Conservation (phyloP, 352 stramenopile species). For the Globisporangium takayamanum region DNA sequence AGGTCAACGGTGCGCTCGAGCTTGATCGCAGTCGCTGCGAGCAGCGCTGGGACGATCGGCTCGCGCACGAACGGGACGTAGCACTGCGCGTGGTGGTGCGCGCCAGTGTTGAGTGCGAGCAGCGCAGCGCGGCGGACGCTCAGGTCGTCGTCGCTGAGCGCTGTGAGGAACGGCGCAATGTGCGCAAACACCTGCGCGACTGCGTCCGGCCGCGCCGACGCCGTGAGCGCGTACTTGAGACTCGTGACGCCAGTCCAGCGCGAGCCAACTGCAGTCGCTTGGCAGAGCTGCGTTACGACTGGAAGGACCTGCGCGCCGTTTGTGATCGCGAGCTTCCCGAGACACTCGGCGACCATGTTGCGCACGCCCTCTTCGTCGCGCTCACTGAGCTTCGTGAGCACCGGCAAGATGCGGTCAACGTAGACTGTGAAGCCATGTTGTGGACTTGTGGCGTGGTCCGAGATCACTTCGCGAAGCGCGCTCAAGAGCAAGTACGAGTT, state of each 20-base stretch:
- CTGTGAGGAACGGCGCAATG: slow-evolving; percentile 87
- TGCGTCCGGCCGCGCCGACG: slow-evolving; percentile 23
- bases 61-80: slow-evolving; percentile 75
- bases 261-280: slow-evolving; percentile 28
- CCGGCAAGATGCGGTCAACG: slow-evolving; percentile 88
- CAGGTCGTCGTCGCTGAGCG: slow-evolving; percentile 94
- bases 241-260: slow-evolving; percentile 91
- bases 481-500: slow-evolving; percentile 97
- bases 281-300: slow-evolving; percentile 80
- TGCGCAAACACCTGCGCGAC: slow-evolving; percentile 50
- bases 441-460: slow-evolving; percentile 64
- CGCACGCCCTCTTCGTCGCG: slow-evolving; percentile 94
- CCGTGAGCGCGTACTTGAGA: slow-evolving; percentile 87
- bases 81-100: slow-evolving; percentile 91
- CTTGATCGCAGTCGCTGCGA: slow-evolving; percentile 90
- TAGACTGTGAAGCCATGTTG: slow-evolving; percentile 71
- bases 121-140: slow-evolving; percentile 92
- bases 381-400: slow-evolving; percentile 90
- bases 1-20: slow-evolving; percentile 96
- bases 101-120: slow-evolving; percentile 94
- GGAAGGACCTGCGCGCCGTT: slow-evolving; percentile 86
- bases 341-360: slow-evolving; percentile 97
- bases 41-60: slow-evolving; percentile 87
- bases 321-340: slow-evolving; percentile 92
- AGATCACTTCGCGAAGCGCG: slow-evolving; percentile 95